These are phyloP conservation scores for Alloteropsis angusta DNA, from an alignment of 202 grass and related monocot genomes.

Conservation along the genomic window DNA sequence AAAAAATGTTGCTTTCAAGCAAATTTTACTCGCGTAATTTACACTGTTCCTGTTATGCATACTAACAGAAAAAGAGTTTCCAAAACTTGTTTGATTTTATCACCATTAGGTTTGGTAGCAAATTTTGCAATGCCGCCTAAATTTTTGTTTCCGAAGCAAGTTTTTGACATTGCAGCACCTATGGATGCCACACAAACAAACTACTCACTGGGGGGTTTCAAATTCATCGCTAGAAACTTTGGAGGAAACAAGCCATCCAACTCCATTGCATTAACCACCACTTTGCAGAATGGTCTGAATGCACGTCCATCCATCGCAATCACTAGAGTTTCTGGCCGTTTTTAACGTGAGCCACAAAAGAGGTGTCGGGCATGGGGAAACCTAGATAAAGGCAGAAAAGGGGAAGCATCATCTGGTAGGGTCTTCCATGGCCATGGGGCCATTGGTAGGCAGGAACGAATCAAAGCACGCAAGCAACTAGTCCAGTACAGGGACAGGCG, in stretches of 20 bases:
- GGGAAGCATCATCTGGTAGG: slow-evolving; percentile 32
- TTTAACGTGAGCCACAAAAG: slow-evolving; percentile 11
- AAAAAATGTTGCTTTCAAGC: too few species aligned
- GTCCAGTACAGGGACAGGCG: neutral
- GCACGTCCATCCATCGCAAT: neutral
- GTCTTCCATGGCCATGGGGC: neutral
- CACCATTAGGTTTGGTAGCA: too few species aligned
- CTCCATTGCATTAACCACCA: neutral
- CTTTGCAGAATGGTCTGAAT: neutral
- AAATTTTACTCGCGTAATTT: too few species aligned
- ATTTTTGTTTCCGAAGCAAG: neutral
- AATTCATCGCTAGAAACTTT: neutral
- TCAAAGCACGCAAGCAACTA: neutral
- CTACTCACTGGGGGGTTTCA: neutral
- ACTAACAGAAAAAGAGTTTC: too few species aligned
- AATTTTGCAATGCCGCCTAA: too few species aligned
- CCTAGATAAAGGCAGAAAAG: slow-evolving; percentile 12
- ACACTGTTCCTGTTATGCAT: too few species aligned
- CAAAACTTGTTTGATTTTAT: too few species aligned
- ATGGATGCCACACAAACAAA: neutral
- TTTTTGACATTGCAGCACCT: neutral
- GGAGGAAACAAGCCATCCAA: neutral
- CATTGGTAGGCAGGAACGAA: slow-evolving; percentile 16
- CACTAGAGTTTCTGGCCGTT: slow-evolving; percentile 21
- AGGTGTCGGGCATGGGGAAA: slow-evolving; percentile 33